phyloP scores from a whole-genome alignment of 2,329 filamentous ascomycete genomes.

The Dactylellina cionopaga region DNA sequence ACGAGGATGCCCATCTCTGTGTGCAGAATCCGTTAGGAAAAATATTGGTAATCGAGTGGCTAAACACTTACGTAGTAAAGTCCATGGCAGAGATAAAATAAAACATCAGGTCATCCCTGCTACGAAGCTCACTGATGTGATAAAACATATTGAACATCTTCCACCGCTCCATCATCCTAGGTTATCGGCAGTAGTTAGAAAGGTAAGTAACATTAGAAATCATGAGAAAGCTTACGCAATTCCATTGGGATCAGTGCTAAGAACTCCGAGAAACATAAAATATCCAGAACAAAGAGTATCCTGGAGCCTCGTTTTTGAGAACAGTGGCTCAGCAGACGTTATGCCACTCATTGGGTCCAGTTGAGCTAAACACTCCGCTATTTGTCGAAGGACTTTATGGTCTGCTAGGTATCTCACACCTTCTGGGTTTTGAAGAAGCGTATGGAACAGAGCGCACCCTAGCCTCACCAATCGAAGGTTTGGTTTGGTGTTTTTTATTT shows the following conservation, averaged over 20 bases:
- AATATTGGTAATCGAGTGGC: background rate
- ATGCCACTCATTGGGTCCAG: conserved; percentile 76
- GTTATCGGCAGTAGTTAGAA: background rate
- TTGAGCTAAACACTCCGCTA: conserved; percentile 94
- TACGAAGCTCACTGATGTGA: conserved; percentile 90
- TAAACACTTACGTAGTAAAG: conserved; percentile 74
- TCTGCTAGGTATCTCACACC: conserved; percentile 86
- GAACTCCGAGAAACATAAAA: conserved; percentile 78
- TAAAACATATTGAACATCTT: conserved; percentile 99
- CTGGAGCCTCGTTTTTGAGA: conserved; percentile 82
- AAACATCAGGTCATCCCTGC: conserved; percentile 90
- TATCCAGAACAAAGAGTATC: conserved; percentile 85
- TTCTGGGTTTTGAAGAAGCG: conserved; percentile 83
- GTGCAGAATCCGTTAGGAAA: conserved; percentile 56
- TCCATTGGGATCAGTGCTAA: conserved; percentile 84
- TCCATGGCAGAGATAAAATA: conserved; percentile 90
- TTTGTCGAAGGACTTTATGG: conserved; percentile 90
- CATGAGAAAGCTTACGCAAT: conserved; percentile 65
- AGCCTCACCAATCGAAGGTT: conserved; percentile 93
- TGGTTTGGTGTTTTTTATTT: conserved; percentile 86
- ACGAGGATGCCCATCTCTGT: conserved; percentile 76
- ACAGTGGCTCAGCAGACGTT: conserved; percentile 86
- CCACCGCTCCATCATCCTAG: conserved; percentile 85
- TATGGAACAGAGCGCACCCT: conserved; percentile 87
- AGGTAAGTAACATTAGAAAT: background rate